Evolutionary conservation across 106 monocot species (phyloP).

Genomic region (Cymbidium sinense): DNA sequence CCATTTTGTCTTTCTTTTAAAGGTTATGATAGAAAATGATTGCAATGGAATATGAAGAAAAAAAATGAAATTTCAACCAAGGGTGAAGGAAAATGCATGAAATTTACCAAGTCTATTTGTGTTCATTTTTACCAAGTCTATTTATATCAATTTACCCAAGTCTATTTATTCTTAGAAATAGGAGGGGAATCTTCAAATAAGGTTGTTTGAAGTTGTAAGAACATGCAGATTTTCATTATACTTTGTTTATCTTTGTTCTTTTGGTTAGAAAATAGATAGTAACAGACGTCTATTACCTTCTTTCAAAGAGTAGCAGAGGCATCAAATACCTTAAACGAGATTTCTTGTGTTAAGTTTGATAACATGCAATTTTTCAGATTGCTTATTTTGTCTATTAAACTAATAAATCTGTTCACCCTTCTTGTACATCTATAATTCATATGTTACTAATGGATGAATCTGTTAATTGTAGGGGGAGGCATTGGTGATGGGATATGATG

Average conservation of each 20-base stretch:
- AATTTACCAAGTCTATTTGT: background rate
- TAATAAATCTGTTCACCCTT: background rate
- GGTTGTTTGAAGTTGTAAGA: background rate
- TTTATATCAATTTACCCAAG: background rate
- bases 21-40: background rate
- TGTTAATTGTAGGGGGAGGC: slow-evolving; percentile 81
- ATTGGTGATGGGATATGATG: slow-evolving; percentile 94
- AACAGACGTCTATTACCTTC: background rate
- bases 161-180: background rate
- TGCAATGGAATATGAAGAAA: background rate
- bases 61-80: background rate
- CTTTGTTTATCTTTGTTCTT: background rate
- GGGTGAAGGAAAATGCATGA: background rate
- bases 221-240: background rate
- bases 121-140: too few species aligned
- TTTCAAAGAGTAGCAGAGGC: background rate
- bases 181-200: background rate
- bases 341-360: background rate
- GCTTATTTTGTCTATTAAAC: slow-evolving; percentile 5
- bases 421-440: background rate
- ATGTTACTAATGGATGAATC: slow-evolving; percentile 5
- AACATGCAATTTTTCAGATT: background rate
- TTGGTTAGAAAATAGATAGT: background rate
- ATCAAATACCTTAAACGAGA: background rate
- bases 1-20: background rate